Conservation (phyloP, 2,329 filamentous ascomycete genomes). For the Teratosphaeria viscida region DNA sequence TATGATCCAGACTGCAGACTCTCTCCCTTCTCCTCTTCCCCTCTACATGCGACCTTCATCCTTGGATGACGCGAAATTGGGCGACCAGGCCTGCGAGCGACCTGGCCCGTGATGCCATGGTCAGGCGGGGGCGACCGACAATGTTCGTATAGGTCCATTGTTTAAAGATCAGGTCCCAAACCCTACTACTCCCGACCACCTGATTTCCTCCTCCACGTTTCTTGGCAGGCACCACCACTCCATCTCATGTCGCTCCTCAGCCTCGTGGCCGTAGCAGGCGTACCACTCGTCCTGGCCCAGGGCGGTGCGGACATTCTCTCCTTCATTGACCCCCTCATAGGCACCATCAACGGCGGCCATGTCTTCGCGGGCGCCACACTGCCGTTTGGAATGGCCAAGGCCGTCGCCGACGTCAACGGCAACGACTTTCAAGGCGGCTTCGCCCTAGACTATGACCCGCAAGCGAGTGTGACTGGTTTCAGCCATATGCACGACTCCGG, state of each 20-base stretch:
- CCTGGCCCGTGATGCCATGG: background rate
- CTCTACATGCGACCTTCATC: background rate
- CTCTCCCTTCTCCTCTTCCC: background rate
- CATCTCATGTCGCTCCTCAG: background rate
- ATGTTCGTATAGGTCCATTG: background rate
- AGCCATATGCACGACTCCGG: slow-evolving; percentile 43
- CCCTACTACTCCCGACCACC: background rate
- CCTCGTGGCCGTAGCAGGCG: background rate
- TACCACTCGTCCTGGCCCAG: slow-evolving; percentile 1
- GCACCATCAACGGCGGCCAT: slow-evolving; percentile 34
- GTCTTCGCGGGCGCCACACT: slow-evolving; percentile 38
- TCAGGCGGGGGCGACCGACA: background rate
- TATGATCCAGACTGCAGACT: too few species aligned
- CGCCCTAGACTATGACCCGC: slow-evolving; percentile 29
- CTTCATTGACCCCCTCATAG: slow-evolving; percentile 35
- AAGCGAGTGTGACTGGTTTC: slow-evolving; percentile 33
- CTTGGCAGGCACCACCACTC: background rate
- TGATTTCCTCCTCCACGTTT: background rate
- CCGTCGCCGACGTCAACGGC: slow-evolving; percentile 36
- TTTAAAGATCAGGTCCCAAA: background rate
- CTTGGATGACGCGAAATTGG: background rate
- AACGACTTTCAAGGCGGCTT: slow-evolving; percentile 45
- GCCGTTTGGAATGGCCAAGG: slow-evolving; percentile 39
- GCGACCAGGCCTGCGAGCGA: background rate
- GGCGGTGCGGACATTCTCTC: slow-evolving; percentile 10